Evolutionary conservation across 2,329 filamentous ascomycete species (phyloP), one percentile per base, ranked within the genome.

Genomic region (Verticillium albo-atrum): DNA sequence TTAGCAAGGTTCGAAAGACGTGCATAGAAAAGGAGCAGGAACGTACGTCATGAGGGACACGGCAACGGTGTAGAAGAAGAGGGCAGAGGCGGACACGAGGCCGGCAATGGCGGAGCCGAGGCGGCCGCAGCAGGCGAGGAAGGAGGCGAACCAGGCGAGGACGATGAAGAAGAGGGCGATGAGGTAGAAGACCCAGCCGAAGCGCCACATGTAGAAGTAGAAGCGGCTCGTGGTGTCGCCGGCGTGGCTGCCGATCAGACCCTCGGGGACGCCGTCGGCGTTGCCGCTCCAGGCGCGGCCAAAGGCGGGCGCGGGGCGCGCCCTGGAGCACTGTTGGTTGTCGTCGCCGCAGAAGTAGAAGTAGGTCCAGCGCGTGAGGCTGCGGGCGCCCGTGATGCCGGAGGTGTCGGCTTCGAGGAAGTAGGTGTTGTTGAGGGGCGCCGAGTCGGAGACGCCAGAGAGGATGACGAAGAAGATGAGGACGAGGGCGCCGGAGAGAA

Each of bases 171-270:
- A 87, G 37, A 97, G 83, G 20, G 87, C 86, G 65, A 98, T 88
- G 59, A 98, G 79, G 78, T 90, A 90, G 75, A 97, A 95, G 37
- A 93, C 91, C 84, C 94, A 98, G 74, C 91, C 89, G 79, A 97
- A 97, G 47, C 94, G 86, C 78, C 92, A 96, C 71, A 95, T 82
- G 76, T 92, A 91, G 78, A 83, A 98, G 80, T 88, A 96, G 64
- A 77, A 75, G 25, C 63, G 72, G 63, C 80, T 82, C 6, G 86
- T 88, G 3, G 84, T 87, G 60, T 75, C 64, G 61, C 76, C 75
- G 61, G 77, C 84, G 66, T 86, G 80, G 10, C 64, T 60, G 37
- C 89, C 82, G 37, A 75, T 68, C n/a, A 86, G 73, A 5, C 68
- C 71, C 0, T 62, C 55, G 17, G 83, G 83, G 0, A 74, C 79